Base-by-base conservation (phyloP, 768 basidiomycete genomes). In the Cystofilobasidium bisporidii region DNA sequence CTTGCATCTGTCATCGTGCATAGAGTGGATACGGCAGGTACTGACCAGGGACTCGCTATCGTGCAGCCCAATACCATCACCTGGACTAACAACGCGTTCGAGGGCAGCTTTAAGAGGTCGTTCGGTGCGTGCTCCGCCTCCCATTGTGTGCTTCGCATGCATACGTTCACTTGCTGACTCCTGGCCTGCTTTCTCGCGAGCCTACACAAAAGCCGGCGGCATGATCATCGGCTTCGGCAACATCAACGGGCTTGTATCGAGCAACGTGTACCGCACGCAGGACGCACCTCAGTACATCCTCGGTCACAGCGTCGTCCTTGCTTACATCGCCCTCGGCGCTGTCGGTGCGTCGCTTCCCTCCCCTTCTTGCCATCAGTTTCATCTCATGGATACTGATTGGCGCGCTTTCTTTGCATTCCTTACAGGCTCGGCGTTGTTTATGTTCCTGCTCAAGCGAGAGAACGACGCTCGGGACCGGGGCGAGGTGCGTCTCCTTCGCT, bases 41-140 rank as follows among this genome's bases (percentile, higher is more conserved):
- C n/a, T n/a, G n/a, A n/a, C n/a, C n/a, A n/a, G n/a, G n/a, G n/a
- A n/a, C n/a, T n/a, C n/a, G n/a, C n/a, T n/a, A n/a, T n/a, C n/a
- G n/a, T n/a, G n/a, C 36, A 36, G 36, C 81, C 32, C 9, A 45
- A 17, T 45, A 68, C 69, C 33, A 83, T 85, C 6, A 84, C 86
- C 36, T 89, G 86, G 86, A 82, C 83, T 26, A 83, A 84, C 24
- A 87, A 87, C 72, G 88, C 87, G 73, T 81, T 86, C 18, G 86
- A 88, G 76, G 87, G 87, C 20, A 81, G 82, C 3, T 88, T 87
- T 76, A 88, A 88, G 74, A 85, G 87, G 45, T 84, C 71, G 85
- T 88, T 8, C 22, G 50, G 45, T 47, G 45, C 45, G 45, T 47
- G 5, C n/a, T 24, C 81, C 82, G 26, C 72, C 82, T 83, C n/a